Evolutionary conservation across 2,329 filamentous ascomycete genomes (phyloP).

Genomic region (Hypomyces rosellus): DNA sequence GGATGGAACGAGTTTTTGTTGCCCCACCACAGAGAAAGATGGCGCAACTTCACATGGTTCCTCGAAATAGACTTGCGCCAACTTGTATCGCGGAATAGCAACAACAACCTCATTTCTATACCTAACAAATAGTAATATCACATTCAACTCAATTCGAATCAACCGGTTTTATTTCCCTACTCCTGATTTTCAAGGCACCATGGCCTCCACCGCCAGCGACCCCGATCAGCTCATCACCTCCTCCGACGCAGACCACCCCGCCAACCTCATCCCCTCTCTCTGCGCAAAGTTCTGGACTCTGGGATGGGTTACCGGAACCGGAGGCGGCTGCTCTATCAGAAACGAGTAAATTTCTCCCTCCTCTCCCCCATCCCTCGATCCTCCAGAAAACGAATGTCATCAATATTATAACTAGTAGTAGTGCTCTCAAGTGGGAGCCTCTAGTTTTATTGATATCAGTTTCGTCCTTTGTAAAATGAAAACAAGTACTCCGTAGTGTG

Average conservation of each 20-base stretch:
- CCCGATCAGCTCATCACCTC: conserved; percentile 53
- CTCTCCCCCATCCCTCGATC: not conserved
- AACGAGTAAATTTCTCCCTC: conserved; percentile 43
- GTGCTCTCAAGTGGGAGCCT: not conserved
- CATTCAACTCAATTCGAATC: no score
- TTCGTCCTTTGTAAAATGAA: not conserved
- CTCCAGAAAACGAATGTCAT: no score
- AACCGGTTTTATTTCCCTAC: no score
- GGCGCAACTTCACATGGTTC: no score
- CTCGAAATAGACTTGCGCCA: no score
- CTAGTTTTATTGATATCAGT: not conserved
- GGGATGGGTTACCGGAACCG: conserved; percentile 89
- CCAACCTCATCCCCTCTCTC: conserved; percentile 88
- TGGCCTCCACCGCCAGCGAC: conserved; percentile 11
- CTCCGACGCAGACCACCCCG: conserved; percentile 74
- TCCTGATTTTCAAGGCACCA: no score
- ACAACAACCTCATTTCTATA: no score
- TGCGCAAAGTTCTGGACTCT: conserved; percentile 94
- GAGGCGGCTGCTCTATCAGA: conserved; percentile 73
- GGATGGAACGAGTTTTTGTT: no score
- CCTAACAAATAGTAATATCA: no score
- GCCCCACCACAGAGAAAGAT: no score
- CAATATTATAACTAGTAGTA: not conserved
- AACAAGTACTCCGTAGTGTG: not conserved
- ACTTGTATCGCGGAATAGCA: no score